Base-by-base conservation (phyloP, 2,329 filamentous ascomycete genomes). In the Salinomyces thailandicus region DNA sequence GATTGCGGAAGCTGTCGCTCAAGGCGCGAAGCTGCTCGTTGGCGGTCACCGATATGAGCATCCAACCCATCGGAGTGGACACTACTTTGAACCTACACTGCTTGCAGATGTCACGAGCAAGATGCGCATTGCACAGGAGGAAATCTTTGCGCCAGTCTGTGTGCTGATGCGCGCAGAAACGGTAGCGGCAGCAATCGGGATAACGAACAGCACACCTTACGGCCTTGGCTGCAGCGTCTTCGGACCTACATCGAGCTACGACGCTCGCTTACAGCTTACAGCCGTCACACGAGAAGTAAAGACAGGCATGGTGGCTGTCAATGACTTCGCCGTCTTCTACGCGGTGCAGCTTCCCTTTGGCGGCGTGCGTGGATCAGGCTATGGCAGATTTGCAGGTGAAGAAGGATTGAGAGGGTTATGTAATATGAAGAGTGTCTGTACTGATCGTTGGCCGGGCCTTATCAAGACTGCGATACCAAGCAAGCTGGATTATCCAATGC, bases 341-440 rank as follows among this genome's bases (percentile, higher is more conserved):
- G 85, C 89, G 35, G 87, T 93, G 5, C 86, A 94, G 62, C 65
- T 98, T 26, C 91, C 91, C 0, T 98, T 98, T 61, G 91, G 91
- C 24, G 91, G 87, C 36, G 77, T 84, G n/a, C 77, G 75, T 39
- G 89, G 86, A 1, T 93, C 83, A 16, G 91, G 67, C 0, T 96
- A 96, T 58, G 91, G 91, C 1, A 73, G 89, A 2, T 98, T 98
- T 62, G 89, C 85, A 0, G 91, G 86, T 16, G 79, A 83, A 47
- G 91, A 98, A 58, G 91, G 91, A 0, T 63, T 98, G 15, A 71
- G 85, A 22, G 79, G 79, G 3, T 57, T 98, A 37, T 94, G 85
- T 60, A 95, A 96, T 61, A 60, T 78, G 46, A 98, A 98, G 67
- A 77, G 81, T 38, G 68, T 98, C 19, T 94, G 86, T 54, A 70